Conservation (phyloP, 495 filamentous ascomycete genomes). For the Xylaria grammica region DNA sequence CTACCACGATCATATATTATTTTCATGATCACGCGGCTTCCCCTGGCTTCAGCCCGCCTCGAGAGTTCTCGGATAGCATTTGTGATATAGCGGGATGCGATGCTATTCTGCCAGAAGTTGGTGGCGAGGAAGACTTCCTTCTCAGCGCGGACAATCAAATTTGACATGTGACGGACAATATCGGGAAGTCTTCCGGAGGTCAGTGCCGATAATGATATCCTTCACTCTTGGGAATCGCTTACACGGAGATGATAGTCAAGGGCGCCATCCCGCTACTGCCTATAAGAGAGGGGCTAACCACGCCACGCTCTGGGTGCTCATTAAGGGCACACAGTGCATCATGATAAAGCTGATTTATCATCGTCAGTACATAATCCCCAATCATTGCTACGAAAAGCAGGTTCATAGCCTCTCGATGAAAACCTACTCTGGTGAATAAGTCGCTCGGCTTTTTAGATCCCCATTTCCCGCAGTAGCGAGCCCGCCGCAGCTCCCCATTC, state of each 20-base stretch:
- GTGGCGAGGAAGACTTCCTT: conserved; percentile 74
- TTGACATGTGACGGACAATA: conserved; percentile 73
- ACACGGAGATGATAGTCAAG: conserved; percentile 69
- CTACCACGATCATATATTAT: conserved; percentile 76
- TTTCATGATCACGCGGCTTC: conserved; percentile 67
- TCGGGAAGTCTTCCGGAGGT: conserved; percentile 60
- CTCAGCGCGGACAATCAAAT: conserved; percentile 74
- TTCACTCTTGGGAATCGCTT: conserved; percentile 27
- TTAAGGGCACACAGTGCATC: conserved; percentile 68
- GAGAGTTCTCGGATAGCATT: conserved; percentile 74
- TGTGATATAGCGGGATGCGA: conserved; percentile 67
- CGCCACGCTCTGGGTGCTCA: conserved; percentile 56
- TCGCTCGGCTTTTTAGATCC: conserved; percentile 66
- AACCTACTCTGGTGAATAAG: conserved; percentile 64
- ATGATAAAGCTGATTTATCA: conserved; percentile 60
- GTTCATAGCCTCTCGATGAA: background rate
- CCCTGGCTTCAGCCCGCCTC: conserved; percentile 62
- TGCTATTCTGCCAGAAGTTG: conserved; percentile 74
- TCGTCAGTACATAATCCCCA: conserved; percentile 10
- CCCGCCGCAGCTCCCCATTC: conserved; percentile 54
- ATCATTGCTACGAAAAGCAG: background rate
- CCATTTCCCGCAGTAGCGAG: conserved; percentile 69
- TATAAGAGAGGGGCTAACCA: conserved; percentile 73
- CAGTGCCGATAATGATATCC: background rate
- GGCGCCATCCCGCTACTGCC: conserved; percentile 70